Percentiles rank a stretch among this genome's conserved stretches.
Conservation (phyloP, 768 basidiomycete species). For the Hypholoma fasciculare region DNA sequence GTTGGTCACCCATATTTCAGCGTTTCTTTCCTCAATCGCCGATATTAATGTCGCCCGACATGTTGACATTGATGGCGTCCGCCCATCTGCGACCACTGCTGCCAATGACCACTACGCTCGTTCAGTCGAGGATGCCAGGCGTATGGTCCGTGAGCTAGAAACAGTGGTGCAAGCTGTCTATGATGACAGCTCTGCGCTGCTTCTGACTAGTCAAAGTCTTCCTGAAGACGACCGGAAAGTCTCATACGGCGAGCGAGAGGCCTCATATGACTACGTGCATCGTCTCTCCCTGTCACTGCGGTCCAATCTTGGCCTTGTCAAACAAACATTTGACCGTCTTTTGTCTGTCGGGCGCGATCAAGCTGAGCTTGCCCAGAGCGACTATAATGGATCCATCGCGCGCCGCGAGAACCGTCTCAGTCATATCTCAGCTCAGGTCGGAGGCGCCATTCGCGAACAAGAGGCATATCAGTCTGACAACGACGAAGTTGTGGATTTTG, state of each 20-base stretch:
- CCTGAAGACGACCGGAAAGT: slow-evolving; percentile 35
- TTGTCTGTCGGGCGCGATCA: slow-evolving; percentile 69
- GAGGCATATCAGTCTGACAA: slow-evolving; percentile 37
- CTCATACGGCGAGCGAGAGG: slow-evolving; percentile 29
- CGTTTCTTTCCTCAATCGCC: slow-evolving; percentile 57
- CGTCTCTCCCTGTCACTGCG: slow-evolving; percentile 51
- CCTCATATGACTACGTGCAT: slow-evolving; percentile 47
- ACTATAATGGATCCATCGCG: slow-evolving; percentile 75
- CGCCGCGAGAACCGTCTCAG: slow-evolving; percentile 76
- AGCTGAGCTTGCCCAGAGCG: slow-evolving; percentile 64
- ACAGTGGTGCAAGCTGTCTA: slow-evolving; percentile 69
- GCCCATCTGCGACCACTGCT: slow-evolving; percentile 43
- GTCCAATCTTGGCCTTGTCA: slow-evolving; percentile 54
- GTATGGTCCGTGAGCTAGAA: slow-evolving; percentile 71
- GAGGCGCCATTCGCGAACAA: slow-evolving; percentile 35
- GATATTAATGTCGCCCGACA: slow-evolving; percentile 79
- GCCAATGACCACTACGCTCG: slow-evolving; percentile 56
- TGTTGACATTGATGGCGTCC: slow-evolving; percentile 81
- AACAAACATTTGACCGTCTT: slow-evolving; percentile 63
- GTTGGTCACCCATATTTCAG: slow-evolving; percentile 54
- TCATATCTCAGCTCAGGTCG: slow-evolving; percentile 52
- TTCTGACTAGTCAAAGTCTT: slow-evolving; percentile 60
- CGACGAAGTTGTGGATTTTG: slow-evolving; percentile 62
- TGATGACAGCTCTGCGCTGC: slow-evolving; percentile 64
- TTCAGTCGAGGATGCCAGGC: slow-evolving; percentile 68